These are phyloP conservation scores for Irpex sp. DNA, from an alignment of 1,284 basidiomycete genomes.

Conservation along the genomic window DNA sequence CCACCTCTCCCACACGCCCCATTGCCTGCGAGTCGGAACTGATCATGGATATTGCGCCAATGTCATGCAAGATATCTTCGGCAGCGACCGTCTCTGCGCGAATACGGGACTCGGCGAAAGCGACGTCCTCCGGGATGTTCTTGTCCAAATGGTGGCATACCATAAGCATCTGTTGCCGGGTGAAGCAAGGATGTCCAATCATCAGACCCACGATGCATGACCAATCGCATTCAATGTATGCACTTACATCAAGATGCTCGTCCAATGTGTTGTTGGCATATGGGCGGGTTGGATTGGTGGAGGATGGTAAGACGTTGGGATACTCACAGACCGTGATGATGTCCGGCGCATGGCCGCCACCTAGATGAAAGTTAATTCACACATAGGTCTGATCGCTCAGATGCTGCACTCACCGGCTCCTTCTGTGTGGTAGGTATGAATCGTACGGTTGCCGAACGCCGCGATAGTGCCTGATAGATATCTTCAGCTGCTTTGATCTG, in stretches of 20 bases:
- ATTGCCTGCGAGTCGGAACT: conserved; percentile 96
- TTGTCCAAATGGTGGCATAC: conserved; percentile 91
- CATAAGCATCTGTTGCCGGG: conserved; percentile 85
- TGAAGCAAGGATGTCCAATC: conserved; percentile 2
- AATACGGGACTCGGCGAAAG: conserved; percentile 97
- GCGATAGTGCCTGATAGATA: conserved; percentile 68
- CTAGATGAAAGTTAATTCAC: conserved; percentile 30
- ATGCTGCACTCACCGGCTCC: conserved; percentile 67
- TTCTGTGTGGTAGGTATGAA: conserved; percentile 98
- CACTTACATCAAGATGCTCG: conserved; percentile 90
- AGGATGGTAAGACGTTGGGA: conserved; percentile 92
- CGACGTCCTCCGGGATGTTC: conserved; percentile 89
- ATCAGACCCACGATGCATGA: neutral
- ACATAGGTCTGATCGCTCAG: neutral
- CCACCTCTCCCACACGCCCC: conserved; percentile 96
- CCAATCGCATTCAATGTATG: neutral
- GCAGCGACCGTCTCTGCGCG: conserved; percentile 96
- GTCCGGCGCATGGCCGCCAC: conserved; percentile 96
- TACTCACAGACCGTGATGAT: conserved; percentile 95
- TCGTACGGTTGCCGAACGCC: conserved; percentile 89
- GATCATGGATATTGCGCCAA: conserved; percentile 95
- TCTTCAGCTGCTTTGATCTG: neutral
- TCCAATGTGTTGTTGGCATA: conserved; percentile 92
- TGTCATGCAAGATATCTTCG: conserved; percentile 95
- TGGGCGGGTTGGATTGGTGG: conserved; percentile 96